A percentile compares a stretch with the other conserved stretches of the same genome.
phyloP scores from a whole-genome alignment of 208 protist genomes.

The Strigomonas culicis region DNA sequence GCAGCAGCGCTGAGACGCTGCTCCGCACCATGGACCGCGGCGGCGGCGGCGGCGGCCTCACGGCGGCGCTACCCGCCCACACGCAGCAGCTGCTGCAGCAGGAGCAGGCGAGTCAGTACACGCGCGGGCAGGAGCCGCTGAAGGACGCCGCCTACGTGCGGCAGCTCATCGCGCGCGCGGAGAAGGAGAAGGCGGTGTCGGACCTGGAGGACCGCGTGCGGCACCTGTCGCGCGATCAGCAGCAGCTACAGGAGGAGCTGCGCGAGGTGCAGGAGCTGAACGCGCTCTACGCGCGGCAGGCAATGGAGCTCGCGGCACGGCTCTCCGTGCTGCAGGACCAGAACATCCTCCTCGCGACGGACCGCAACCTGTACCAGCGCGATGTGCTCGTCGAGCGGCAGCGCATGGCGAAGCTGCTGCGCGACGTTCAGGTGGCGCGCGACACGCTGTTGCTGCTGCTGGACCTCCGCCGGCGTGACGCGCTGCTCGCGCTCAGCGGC shows the following conservation, averaged over 20 bases:
- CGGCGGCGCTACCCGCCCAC: background rate
- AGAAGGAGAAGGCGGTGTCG: slow-evolving; percentile 52
- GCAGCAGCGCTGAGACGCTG: slow-evolving; percentile 8
- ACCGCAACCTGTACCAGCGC: slow-evolving; percentile 51
- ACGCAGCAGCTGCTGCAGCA: slow-evolving; percentile 6
- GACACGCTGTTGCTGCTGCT: slow-evolving; percentile 51
- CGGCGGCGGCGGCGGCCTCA: background rate
- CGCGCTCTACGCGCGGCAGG: slow-evolving; percentile 62
- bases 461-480: slow-evolving; percentile 24
- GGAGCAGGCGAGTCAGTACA: background rate
- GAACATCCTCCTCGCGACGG: slow-evolving; percentile 60
- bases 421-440: slow-evolving; percentile 39
- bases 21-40: background rate
- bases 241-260: slow-evolving; percentile 30
- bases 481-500: background rate
- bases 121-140: background rate
- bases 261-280: slow-evolving; percentile 57
- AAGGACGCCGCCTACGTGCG: slow-evolving; percentile 50
- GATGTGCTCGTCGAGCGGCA: slow-evolving; percentile 39
- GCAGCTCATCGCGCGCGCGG: slow-evolving; percentile 58
- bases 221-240: slow-evolving; percentile 23
- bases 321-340: slow-evolving; percentile 66
- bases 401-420: slow-evolving; percentile 27
- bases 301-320: slow-evolving; percentile 64
- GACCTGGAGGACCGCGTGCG: slow-evolving; percentile 49